Evolutionary conservation across 192 early-diverging fungal species (phyloP).

Genomic region (Obelidium mucronatum): DNA sequence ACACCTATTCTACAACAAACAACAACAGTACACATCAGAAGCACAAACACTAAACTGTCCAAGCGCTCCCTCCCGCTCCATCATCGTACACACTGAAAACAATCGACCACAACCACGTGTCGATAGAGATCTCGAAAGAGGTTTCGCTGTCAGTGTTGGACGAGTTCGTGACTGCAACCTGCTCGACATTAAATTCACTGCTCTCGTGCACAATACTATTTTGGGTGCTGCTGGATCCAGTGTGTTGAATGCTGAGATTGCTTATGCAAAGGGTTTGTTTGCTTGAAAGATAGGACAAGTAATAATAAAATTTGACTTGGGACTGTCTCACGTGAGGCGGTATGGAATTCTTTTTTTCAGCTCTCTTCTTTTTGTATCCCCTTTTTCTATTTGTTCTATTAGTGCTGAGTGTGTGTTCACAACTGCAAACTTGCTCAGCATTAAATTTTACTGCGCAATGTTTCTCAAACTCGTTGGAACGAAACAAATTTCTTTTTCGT

Average conservation of each 20-base stretch:
- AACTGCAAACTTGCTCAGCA: no score
- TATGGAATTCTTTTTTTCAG: no score
- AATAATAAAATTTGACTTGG: no score
- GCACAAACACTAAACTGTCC: slow-evolving; percentile 79
- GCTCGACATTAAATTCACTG: slow-evolving; percentile 90
- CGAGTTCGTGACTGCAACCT: slow-evolving; percentile 81
- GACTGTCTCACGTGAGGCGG: no score
- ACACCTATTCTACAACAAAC: no score
- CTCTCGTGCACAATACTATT: slow-evolving; percentile 95
- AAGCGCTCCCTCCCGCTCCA: slow-evolving; percentile 82
- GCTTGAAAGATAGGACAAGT: no score
- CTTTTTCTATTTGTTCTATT: no score
- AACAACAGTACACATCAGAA: slow-evolving; percentile 88
- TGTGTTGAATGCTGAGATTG: slow-evolving; percentile 94
- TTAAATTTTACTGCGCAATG: no score
- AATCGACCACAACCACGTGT: slow-evolving; percentile 96
- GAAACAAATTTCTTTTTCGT: no score
- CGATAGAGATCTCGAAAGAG: slow-evolving; percentile 83
- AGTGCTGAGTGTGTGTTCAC: no score
- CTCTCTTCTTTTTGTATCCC: no score
- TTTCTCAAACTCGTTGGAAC: no score
- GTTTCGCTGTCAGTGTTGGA: slow-evolving; percentile 93
- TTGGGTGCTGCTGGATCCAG: slow-evolving; percentile 94
- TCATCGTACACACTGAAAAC: slow-evolving; percentile 67
- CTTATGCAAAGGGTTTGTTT: slow-evolving; percentile 76